Conservation (phyloP, 257 asterid genomes). For the Nicotiana otophora region DNA sequence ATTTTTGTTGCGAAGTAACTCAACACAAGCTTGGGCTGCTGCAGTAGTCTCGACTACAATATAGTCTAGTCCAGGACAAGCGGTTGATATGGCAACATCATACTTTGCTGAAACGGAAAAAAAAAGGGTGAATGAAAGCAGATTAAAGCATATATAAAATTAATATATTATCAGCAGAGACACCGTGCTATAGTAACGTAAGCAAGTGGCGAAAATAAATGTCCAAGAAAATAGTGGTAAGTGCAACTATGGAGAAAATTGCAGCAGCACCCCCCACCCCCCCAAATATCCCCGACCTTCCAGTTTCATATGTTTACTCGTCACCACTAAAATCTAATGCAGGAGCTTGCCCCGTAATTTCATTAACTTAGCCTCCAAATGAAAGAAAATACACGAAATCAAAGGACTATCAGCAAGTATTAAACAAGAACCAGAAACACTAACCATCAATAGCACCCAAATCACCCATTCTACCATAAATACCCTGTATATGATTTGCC, state of each 20-base stretch:
- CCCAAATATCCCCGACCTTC: not conserved
- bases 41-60: slow-evolving; percentile 88
- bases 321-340: not conserved
- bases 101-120: slow-evolving; percentile 52
- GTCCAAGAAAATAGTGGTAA: not conserved
- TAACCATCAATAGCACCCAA: slow-evolving; percentile 96
- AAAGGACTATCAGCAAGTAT: not conserved
- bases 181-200: too few relatives aligned
- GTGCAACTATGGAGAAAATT: not conserved
- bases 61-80: slow-evolving; percentile 88
- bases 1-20: slow-evolving; percentile 69
- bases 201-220: not conserved
- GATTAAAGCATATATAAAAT: not conserved
- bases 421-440: slow-evolving; percentile 1
- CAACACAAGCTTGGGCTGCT: slow-evolving; percentile 82
- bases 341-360: not conserved
- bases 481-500: slow-evolving; percentile 69
- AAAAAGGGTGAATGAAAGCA: not conserved
- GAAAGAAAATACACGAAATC: not conserved
- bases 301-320: not conserved
- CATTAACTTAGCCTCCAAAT: not conserved
- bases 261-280: not conserved
- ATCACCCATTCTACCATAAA: slow-evolving; percentile 93
- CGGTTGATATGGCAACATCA: slow-evolving; percentile 92
- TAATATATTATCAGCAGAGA: not conserved